A percentile compares a stretch with the other conserved stretches of the same genome.
Conservation (phyloP, 768 basidiomycete genomes). For the Peribolospora kevripleyi region DNA sequence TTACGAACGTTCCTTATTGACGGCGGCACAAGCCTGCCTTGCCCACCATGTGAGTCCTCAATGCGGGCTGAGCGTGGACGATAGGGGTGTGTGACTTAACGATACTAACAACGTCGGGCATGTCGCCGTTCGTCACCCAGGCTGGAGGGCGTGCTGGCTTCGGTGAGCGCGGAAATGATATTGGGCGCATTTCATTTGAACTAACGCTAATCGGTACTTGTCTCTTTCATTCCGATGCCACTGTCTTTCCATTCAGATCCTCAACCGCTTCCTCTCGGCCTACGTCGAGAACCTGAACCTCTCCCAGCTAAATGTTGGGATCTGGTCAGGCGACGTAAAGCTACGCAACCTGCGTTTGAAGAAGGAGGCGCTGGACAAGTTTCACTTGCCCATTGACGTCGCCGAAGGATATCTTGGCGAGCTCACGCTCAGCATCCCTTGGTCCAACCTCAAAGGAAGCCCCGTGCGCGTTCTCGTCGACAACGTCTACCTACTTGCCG, state of each 20-base stretch:
- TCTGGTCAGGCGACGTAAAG: slow-evolving; percentile 42
- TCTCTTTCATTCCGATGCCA: too few species aligned
- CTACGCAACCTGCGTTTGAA: slow-evolving; percentile 53
- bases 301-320: slow-evolving; percentile 80
- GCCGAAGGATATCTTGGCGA: slow-evolving; percentile 73
- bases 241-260: slow-evolving; percentile 26
- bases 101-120: too few species aligned
- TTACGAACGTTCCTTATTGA: too few species aligned
- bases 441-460: slow-evolving; percentile 59
- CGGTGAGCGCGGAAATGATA: too few species aligned
- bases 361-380: slow-evolving; percentile 81
- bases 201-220: too few species aligned
- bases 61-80: too few species aligned
- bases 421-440: slow-evolving; percentile 62
- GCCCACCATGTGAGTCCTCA: too few species aligned
- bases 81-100: too few species aligned
- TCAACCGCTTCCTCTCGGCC: slow-evolving; percentile 75
- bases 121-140: too few species aligned
- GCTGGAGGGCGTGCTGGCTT: too few species aligned
- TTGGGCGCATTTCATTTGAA: too few species aligned
- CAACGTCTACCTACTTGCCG: slow-evolving; percentile 81
- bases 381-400: slow-evolving; percentile 83
- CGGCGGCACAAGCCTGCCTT: too few species aligned
- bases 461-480: slow-evolving; percentile 79
- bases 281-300: slow-evolving; percentile 93